Conservation (phyloP, 2,329 filamentous ascomycete genomes). For the Geosmithia flava region DNA sequence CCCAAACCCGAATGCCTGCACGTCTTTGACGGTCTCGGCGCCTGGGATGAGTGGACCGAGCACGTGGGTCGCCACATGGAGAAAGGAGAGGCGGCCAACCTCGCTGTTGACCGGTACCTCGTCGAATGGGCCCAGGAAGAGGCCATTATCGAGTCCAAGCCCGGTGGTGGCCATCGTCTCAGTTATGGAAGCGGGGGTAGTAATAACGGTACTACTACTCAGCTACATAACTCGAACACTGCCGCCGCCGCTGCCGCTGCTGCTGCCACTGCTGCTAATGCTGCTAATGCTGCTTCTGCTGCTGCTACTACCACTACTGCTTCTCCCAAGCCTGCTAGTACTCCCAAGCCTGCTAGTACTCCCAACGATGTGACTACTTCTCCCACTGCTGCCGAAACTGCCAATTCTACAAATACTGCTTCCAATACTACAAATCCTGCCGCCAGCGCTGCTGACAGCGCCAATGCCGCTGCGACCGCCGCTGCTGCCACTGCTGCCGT, state of each 20-base stretch:
- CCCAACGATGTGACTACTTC: too few relatives aligned
- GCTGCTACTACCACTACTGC: too few relatives aligned
- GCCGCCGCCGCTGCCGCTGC: too few relatives aligned
- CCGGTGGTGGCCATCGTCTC: conserved; percentile 1
- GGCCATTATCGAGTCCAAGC: conserved; percentile 43
- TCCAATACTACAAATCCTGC: too few relatives aligned
- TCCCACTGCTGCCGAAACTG: too few relatives aligned
- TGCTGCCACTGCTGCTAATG: too few relatives aligned
- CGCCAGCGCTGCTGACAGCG: too few relatives aligned
- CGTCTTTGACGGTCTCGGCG: conserved; percentile 56
- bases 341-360: too few relatives aligned
- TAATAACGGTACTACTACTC: neutral
- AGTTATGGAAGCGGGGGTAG: neutral
- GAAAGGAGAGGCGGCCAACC: conserved; percentile 45
- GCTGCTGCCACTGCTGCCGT: neutral
- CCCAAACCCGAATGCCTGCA: conserved; percentile 58
- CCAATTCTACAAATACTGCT: too few relatives aligned
- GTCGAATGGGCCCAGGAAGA: conserved; percentile 52
- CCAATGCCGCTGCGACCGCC: too few relatives aligned
- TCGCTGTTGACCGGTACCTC: conserved; percentile 45
- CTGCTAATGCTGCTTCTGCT: too few relatives aligned
- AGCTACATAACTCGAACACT: neutral
- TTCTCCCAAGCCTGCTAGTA: too few relatives aligned
- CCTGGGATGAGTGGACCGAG: conserved; percentile 88
- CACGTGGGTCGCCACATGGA: conserved; percentile 88